phyloP scores from a whole-genome alignment of 129 eudicot species.

The Ambrosia artemisiifolia region DNA sequence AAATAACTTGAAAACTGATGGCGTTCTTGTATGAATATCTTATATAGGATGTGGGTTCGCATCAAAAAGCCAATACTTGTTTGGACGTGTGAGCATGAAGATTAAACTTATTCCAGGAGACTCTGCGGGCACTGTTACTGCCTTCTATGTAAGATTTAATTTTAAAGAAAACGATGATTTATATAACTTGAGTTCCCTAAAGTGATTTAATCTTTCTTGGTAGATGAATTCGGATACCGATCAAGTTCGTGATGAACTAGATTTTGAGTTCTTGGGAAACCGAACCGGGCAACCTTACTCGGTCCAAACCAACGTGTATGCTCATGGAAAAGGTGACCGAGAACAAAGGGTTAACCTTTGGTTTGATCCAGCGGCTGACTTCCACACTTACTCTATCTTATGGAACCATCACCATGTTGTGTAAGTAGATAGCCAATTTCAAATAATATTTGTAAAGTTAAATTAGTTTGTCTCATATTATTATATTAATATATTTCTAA shows the following conservation, averaged over 20 bases:
- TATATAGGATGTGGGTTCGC: conserved; percentile 69
- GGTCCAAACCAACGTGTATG: conserved; percentile 81
- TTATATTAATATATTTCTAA: background rate
- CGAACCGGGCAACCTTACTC: conserved; percentile 89
- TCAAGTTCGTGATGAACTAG: conserved; percentile 67
- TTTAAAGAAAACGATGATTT: background rate
- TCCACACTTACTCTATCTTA: conserved; percentile 63
- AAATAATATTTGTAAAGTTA: no score
- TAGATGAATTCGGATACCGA: conserved; percentile 87
- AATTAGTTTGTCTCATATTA: background rate
- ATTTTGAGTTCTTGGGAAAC: conserved; percentile 94
- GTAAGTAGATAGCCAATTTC: conserved; percentile 41
- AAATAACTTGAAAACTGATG: background rate
- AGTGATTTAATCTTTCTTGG: background rate
- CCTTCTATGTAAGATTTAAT: conserved; percentile 58
- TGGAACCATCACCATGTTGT: conserved; percentile 77
- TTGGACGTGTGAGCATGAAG: conserved; percentile 87
- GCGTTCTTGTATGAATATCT: background rate
- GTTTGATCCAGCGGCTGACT: conserved; percentile 86
- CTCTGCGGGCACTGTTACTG: conserved; percentile 95
- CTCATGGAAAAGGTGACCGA: conserved; percentile 77
- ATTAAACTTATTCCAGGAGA: conserved; percentile 89
- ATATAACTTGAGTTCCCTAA: background rate
- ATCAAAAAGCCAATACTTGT: conserved; percentile 61
- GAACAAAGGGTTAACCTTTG: conserved; percentile 94